These are phyloP conservation scores for Saposhnikovia divaricata DNA, from an alignment of 129 eudicot genomes.

Conservation along the genomic window DNA sequence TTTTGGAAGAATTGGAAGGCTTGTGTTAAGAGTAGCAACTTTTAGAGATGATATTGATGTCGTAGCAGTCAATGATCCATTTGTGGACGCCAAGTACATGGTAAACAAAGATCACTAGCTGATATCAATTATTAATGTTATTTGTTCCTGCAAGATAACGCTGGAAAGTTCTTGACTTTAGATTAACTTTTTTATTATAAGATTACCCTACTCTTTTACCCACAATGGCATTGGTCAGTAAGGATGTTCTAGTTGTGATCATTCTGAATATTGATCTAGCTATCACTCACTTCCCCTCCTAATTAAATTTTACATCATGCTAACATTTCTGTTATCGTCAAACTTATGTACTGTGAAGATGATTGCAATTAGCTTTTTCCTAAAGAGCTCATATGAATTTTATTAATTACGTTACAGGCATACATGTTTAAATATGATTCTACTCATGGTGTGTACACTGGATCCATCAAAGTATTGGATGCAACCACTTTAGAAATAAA, in stretches of 20 bases:
- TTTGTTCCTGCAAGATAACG: background rate
- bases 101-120: constrained; percentile 25
- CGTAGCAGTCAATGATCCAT: constrained; percentile 96
- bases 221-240: background rate
- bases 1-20: constrained; percentile 93
- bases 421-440: constrained; percentile 99
- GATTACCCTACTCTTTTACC: background rate
- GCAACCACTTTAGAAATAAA: constrained; percentile 85
- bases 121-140: background rate
- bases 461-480: constrained; percentile 70
- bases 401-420: constrained; percentile 39
- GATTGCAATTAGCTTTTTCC: background rate
- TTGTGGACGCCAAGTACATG: constrained; percentile 87
- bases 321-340: background rate
- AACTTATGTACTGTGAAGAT: background rate
- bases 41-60: constrained; percentile 92
- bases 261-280: background rate
- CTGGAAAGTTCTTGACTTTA: background rate
- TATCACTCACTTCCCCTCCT: too few relatives aligned
- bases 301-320: background rate
- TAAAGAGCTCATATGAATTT: background rate
- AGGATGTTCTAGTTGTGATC: background rate
- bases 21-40: constrained; percentile 80
- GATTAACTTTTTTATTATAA: background rate
- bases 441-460: constrained; percentile 84